phyloP scores from a whole-genome alignment of 73 alveolate species.

The Blepharisma japonicum region DNA sequence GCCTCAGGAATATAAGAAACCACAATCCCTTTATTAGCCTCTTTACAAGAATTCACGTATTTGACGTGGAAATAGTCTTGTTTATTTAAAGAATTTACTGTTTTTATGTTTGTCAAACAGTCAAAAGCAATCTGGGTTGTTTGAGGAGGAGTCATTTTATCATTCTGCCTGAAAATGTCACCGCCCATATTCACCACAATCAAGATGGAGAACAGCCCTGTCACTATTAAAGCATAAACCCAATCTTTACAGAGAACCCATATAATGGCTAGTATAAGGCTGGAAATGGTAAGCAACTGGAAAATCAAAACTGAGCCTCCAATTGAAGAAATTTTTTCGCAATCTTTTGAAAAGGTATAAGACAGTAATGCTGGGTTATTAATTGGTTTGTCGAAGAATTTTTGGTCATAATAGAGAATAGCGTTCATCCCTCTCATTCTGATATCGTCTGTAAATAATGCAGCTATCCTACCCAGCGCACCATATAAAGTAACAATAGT shows the following conservation, averaged over 20 bases:
- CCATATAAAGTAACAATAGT: neutral
- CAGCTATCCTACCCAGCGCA: slow-evolving; percentile 1
- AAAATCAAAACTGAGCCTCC: slow-evolving; percentile 3
- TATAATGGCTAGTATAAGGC: neutral
- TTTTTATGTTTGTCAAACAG: slow-evolving; percentile 45
- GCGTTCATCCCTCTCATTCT: slow-evolving; percentile 37
- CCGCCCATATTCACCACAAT: slow-evolving; percentile 30
- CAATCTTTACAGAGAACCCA: neutral
- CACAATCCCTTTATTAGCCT: no score
- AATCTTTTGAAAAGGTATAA: slow-evolving; percentile 28
- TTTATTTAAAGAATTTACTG: slow-evolving; percentile 52
- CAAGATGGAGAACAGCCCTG: neutral
- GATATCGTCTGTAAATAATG: slow-evolving; percentile 24
- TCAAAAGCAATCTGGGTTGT: slow-evolving; percentile 57
- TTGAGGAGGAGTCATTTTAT: slow-evolving; percentile 18
- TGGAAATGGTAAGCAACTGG: neutral
- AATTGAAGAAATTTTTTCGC: slow-evolving; percentile 19
- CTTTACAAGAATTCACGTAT: no score
- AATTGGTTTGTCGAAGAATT: slow-evolving; percentile 38
- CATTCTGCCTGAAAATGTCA: slow-evolving; percentile 11
- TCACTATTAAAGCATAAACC: neutral
- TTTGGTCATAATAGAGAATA: slow-evolving; percentile 34
- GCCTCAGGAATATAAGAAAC: no score
- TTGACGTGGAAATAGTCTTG: slow-evolving; percentile 6
- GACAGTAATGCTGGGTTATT: slow-evolving; percentile 36